Conservation (phyloP, 1,284 basidiomycete species). For the Cryptococcus sp. region DNA sequence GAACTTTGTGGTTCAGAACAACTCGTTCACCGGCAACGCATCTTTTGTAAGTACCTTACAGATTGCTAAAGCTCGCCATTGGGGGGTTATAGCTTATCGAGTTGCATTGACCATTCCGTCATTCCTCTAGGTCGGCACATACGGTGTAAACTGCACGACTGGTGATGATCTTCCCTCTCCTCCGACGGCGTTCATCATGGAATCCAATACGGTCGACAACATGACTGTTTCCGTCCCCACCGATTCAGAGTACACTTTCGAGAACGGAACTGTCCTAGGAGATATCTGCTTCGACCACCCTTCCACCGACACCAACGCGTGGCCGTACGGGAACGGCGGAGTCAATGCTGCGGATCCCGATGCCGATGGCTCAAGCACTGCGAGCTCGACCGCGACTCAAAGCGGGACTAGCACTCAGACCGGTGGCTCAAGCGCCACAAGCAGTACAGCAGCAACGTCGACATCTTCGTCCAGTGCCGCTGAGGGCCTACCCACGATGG, state of each 20-base stretch:
- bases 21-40: constrained; percentile 67
- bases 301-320: constrained; percentile 10
- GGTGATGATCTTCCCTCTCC: constrained; percentile 53
- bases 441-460: neutral
- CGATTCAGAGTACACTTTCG: constrained; percentile 18
- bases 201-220: constrained; percentile 24
- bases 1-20: constrained; percentile 68
- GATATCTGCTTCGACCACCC: constrained; percentile 40
- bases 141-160: constrained; percentile 68
- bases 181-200: constrained; percentile 33
- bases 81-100: neutral
- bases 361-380: constrained; percentile 5
- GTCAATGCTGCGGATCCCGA: constrained; percentile 14
- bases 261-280: constrained; percentile 37
- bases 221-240: constrained; percentile 26
- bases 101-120: neutral
- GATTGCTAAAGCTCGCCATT: no score
- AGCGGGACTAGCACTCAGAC: neutral
- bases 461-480: neutral
- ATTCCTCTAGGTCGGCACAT: constrained; percentile 60
- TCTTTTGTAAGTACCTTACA: constrained; percentile 57
- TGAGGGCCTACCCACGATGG: no score
- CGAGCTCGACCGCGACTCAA: neutral
- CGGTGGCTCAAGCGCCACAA: neutral
- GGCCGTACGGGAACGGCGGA: constrained; percentile 37